Percentiles rank a stretch among this genome's conserved stretches.
Evolutionary conservation across 108 stramenopile species (phyloP).

Genomic region (Nannochloropsis gaditana): DNA sequence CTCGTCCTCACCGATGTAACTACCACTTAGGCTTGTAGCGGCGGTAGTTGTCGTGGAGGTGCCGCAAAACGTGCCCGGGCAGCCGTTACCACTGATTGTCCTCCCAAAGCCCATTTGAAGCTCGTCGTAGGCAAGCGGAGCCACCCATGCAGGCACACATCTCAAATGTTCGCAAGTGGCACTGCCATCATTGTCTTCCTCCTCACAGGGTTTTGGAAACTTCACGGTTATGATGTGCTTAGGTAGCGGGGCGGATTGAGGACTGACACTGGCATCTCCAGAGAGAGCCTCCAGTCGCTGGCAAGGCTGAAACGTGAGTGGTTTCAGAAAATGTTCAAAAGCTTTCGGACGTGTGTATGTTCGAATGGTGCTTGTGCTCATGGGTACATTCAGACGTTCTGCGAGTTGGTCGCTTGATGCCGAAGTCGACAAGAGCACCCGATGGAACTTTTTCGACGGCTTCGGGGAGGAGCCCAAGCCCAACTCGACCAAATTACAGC

Average conservation of each 20-base stretch:
- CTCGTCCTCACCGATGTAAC: neutral
- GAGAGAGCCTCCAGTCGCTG: too few relatives aligned
- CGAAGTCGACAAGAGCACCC: neutral
- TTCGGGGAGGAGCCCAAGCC: neutral
- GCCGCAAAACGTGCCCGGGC: neutral
- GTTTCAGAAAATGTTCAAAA: too few relatives aligned
- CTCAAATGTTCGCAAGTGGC: neutral
- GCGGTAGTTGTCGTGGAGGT: neutral
- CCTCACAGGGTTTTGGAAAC: neutral
- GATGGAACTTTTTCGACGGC: neutral
- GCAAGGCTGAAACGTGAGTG: too few relatives aligned
- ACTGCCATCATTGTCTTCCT: neutral
- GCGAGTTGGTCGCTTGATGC: conserved; percentile 7
- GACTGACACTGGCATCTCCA: neutral
- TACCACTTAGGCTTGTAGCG: neutral
- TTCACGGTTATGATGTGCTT: neutral
- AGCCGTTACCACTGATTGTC: neutral
- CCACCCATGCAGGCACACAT: neutral
- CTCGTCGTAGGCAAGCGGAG: conserved; percentile 9
- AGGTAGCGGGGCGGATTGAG: neutral
- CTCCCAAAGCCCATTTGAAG: neutral
- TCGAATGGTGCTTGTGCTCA: too few relatives aligned
- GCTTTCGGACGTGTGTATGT: too few relatives aligned
- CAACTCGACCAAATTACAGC: conserved; percentile 9
- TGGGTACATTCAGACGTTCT: neutral